Evolutionary conservation across 805 yeast genomes (phyloP).

Genomic region (Nakazawaea wickerhamii): DNA sequence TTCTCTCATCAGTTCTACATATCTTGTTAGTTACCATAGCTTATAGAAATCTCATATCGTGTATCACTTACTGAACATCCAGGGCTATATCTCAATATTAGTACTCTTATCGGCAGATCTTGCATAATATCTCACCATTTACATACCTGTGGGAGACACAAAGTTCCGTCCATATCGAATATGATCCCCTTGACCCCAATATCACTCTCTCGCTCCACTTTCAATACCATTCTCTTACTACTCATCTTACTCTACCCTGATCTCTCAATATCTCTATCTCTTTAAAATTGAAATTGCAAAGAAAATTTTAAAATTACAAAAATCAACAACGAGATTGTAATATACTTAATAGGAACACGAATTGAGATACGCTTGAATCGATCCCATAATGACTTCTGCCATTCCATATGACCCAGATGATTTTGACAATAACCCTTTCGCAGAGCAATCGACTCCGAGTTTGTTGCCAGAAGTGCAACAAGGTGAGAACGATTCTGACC

Average conservation of each 20-base stretch:
- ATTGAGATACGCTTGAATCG: too few relatives aligned
- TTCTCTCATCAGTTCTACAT: constrained; percentile 48
- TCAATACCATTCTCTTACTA: constrained; percentile 18
- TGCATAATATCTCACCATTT: too few relatives aligned
- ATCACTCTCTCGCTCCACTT: constrained; percentile 21
- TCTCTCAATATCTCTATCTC: not conserved
- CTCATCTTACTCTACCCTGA: not conserved
- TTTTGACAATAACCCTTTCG: constrained; percentile 58
- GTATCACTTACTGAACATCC: constrained; percentile 26
- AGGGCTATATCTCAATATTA: constrained; percentile 16
- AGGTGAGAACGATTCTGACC: not conserved
- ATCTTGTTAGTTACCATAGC: not conserved
- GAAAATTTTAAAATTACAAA: not conserved
- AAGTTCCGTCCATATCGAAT: constrained; percentile 80
- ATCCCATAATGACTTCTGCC: constrained; percentile 28
- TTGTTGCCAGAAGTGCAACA: constrained; percentile 10
- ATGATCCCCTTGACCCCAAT: constrained; percentile 44
- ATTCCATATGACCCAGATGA: constrained; percentile 42
- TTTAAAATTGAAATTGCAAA: not conserved
- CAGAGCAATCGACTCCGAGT: constrained; percentile 30
- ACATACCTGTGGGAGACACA: constrained; percentile 54
- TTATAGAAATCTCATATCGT: not conserved
- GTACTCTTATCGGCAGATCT: not conserved
- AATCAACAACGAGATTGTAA: not conserved
- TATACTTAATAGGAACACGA: too few relatives aligned